These are phyloP conservation scores for Pulveroboletus sp. DNA, from an alignment of 1,284 basidiomycete genomes.

Conservation along the genomic window DNA sequence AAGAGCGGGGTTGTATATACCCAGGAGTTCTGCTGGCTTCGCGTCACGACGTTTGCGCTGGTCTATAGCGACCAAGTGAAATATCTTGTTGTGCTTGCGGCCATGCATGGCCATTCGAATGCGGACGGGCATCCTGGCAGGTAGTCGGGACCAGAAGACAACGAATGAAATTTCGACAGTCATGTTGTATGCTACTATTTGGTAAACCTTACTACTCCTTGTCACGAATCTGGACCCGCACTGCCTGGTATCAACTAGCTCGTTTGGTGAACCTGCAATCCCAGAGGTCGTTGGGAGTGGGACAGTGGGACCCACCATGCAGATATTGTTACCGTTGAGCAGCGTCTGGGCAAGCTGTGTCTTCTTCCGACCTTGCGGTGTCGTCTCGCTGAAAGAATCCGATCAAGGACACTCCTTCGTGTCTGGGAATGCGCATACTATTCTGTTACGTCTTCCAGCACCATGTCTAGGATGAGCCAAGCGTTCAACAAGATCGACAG, in stretches of 20 bases:
- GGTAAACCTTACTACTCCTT: conserved; percentile 1
- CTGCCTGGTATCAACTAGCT: conserved; percentile 78
- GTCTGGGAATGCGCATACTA: conserved; percentile 58
- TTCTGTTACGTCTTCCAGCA: conserved; percentile 95
- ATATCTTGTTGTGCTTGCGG: conserved; percentile 74
- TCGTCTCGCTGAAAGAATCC: conserved; percentile 67
- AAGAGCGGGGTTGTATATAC: conserved; percentile 80
- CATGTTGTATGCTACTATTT: conserved; percentile 32
- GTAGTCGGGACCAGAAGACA: background rate
- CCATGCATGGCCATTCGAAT: conserved; percentile 88
- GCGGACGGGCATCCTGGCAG: conserved; percentile 72
- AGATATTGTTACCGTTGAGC: conserved; percentile 97
- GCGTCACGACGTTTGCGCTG: conserved; percentile 77
- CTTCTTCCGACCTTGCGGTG: conserved; percentile 79
- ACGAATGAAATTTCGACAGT: background rate
- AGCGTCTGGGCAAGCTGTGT: conserved; percentile 89
- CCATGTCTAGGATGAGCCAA: conserved; percentile 75
- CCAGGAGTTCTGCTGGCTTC: conserved; percentile 88
- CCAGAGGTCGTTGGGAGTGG: background rate
- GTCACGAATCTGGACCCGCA: conserved; percentile 58
- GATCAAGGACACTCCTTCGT: conserved; percentile 4
- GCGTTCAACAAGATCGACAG: background rate
- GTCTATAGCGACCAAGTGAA: conserved; percentile 88
- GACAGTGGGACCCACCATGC: conserved; percentile 69
- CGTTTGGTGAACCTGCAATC: conserved; percentile 7